These are phyloP conservation scores for Penicillium taxi DNA, from an alignment of 495 filamentous ascomycete genomes.

Conservation along the genomic window DNA sequence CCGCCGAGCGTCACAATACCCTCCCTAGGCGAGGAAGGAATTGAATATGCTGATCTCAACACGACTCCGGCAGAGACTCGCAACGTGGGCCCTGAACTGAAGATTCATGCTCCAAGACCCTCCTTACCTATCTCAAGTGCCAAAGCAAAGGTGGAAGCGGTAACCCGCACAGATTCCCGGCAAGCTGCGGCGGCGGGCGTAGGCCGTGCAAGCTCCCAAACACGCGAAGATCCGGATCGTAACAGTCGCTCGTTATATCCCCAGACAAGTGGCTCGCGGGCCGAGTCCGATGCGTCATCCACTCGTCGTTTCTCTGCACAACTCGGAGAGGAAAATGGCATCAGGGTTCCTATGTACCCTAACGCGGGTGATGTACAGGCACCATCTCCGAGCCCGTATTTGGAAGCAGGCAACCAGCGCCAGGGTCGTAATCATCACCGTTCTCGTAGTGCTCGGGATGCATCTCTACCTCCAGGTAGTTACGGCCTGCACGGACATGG, in stretches of 20 bases:
- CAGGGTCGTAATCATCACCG: conserved; percentile 61
- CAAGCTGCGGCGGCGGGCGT: conserved; percentile 76
- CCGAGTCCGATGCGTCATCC: conserved; percentile 44
- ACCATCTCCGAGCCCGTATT: conserved; percentile 69
- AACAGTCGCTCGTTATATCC: conserved; percentile 40
- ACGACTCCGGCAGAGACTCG: conserved; percentile 56
- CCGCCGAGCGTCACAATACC: conserved; percentile 75
- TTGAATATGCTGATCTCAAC: conserved; percentile 68
- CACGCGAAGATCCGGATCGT: conserved; percentile 54
- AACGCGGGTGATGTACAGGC: conserved; percentile 96
- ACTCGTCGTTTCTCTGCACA: conserved; percentile 44
- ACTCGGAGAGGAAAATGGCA: conserved; percentile 69
- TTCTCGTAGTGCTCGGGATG: conserved; percentile 50
- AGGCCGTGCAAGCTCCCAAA: conserved; percentile 51
- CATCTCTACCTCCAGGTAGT: conserved; percentile 62
- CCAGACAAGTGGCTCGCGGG: conserved; percentile 41
- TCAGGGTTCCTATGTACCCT: conserved; percentile 91
- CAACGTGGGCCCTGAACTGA: conserved; percentile 70
- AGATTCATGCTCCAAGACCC: conserved; percentile 86
- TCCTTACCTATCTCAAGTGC: conserved; percentile 70
- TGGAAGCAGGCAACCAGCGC: conserved; percentile 44
- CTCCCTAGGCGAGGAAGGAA: conserved; percentile 80
- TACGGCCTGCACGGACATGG: conserved; percentile 87
- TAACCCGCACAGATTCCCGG: conserved; percentile 83
- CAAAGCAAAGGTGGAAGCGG: conserved; percentile 67